Conservation (phyloP, 2,329 filamentous ascomycete species). For the Drechmeria coniospora region DNA sequence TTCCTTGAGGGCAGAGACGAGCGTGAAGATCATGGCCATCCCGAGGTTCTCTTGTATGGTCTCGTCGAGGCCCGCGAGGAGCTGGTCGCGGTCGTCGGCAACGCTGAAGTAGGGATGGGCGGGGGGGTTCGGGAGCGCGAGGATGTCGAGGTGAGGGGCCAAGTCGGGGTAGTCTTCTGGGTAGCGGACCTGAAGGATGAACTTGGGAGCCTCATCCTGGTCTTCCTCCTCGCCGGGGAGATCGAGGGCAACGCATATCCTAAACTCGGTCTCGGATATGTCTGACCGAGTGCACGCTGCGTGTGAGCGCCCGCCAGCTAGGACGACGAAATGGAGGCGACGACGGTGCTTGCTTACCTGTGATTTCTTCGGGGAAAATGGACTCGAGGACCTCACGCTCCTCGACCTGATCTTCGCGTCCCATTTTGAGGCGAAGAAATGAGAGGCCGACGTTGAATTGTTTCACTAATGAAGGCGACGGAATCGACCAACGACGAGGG, state of each 20-base stretch:
- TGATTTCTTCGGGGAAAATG: conserved; percentile 96
- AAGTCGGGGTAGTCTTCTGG: conserved; percentile 84
- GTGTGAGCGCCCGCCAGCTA: no score
- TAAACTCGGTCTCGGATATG: conserved; percentile 78
- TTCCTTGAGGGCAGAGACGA: conserved; percentile 80
- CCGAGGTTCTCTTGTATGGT: conserved; percentile 85
- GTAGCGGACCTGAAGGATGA: conserved; percentile 76
- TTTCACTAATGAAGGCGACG: no score
- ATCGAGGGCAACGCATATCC: conserved; percentile 75
- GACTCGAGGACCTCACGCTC: conserved; percentile 96
- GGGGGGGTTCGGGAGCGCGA: conserved; percentile 52
- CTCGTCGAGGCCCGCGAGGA: conserved; percentile 56
- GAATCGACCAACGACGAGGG: no score
- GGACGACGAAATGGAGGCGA: neutral
- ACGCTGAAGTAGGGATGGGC: conserved; percentile 63
- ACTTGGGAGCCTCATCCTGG: conserved; percentile 49
- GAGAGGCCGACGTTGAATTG: no score
- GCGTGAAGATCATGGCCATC: conserved; percentile 94
- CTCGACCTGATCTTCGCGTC: conserved; percentile 78
- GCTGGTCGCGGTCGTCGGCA: conserved; percentile 57
- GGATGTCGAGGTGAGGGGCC: conserved; percentile 67
- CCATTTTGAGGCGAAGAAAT: conserved; percentile 27
- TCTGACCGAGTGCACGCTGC: conserved; percentile 35
- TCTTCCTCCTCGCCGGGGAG: conserved; percentile 50
- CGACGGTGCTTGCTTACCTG: conserved; percentile 36